Base-by-base conservation (phyloP, 257 asterid genomes). In the Solanum chmielewskii region DNA sequence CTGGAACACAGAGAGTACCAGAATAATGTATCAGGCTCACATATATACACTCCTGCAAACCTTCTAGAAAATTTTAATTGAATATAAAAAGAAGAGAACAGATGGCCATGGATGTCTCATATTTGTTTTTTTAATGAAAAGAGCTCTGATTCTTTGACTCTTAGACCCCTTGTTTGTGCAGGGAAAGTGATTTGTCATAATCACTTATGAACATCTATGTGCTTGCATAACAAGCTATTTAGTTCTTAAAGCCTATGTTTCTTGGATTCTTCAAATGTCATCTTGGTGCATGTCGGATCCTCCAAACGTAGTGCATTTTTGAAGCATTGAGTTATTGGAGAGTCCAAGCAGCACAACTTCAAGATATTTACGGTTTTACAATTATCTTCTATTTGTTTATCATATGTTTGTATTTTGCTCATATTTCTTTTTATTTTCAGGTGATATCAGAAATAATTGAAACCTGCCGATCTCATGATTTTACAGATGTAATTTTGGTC, bases 361-460 rank as follows among this genome's bases (percentile, higher is more conserved):
- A 73, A 20, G 29, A 25, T 39, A 37, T 73, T 35, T 35, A 37
- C 31, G 8, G 42, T 21, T 9, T 73, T 74, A 74, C 49, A 74
- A 3, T 37, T 74, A 11, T 13, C 31, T 74, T 74, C 49, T 39
- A 5, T 37, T 74, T 37, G 31, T 74, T 37, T 74, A 11, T 74
- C 42, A 10, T 74, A 44, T 71, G 62, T 37, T 47, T 23, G 9
- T 31, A 59, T 18, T 60, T 70, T 47, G 31, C 68, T 80, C 44
- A 15, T 49, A 16, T 47, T 41, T 69, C 3, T 16, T 56, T 56
- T 56, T 37, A 37, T 45, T 87, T 86, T 81, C 94, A 95, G 99
- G 98, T 95, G 56, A 93, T 94, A 86, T 90, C 98, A 12, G 99
- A 97, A 92, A 95, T 97, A 83, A 93, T 97, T 85, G 98, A 97